Base-by-base conservation (phyloP, 2,329 filamentous ascomycete genomes). In the Thielaviopsis musarum region DNA sequence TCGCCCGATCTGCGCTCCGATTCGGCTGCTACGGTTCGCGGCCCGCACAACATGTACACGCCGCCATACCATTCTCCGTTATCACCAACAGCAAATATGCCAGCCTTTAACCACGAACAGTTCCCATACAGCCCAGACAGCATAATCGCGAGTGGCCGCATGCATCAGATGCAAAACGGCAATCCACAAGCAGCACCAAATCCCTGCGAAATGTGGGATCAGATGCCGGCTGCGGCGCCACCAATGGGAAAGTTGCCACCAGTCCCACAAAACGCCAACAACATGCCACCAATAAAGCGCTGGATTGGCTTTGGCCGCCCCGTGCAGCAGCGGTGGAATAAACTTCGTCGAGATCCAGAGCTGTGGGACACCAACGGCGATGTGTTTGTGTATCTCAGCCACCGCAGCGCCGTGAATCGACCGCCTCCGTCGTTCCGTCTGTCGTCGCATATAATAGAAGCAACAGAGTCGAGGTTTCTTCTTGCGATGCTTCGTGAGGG, bases 291-390 rank as follows among this genome's bases (percentile, higher is more conserved):
- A 2, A 74, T 80, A 60, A 78, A 75, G 64, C 75, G 77, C 13
- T 82, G 78, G 78, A 69, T 76, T 13, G 78, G 78, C 0, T 71
- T 69, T 2, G 77, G 77, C 0, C 69, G 74, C 15, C 72, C 75
- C 0, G 71, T 75, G 0, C 56, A 58, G 10, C 73, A 77, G 56
- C 70, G 73, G 30, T 81, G 78, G 78, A 80, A 79, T 64, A 80
- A 80, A 65, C 69, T 81, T 2, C 72, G 76, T 10, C 80, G 81
- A 65, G 80, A 83, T 55, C 77, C 78, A 1, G 80, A 82, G 64
- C 68, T 83, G 2, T 83, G 80, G 80, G 78, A 82, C 64, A 75
- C 75, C 0, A 78, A 80, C 60, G 80, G 80, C 22, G 80, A 83
- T 61, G 80, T 81, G 15, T 69, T 83, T 10, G 72, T 83, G 1